These are phyloP conservation scores for Bolboschoenus planiculmis DNA, from an alignment of 176 grass and related monocot genomes.

Conservation along the genomic window DNA sequence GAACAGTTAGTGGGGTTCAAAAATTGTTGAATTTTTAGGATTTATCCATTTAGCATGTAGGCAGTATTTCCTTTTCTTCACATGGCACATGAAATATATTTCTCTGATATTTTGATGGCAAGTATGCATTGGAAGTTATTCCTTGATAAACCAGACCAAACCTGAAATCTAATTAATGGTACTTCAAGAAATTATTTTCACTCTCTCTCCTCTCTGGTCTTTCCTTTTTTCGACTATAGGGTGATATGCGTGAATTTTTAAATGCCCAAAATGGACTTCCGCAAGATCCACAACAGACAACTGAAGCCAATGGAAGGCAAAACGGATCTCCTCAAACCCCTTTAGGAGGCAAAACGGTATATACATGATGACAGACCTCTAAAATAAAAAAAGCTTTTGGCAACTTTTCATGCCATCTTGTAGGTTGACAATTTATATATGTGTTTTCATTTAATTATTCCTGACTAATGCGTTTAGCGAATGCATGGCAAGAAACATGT, in stretches of 20 bases:
- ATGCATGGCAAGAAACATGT: not conserved
- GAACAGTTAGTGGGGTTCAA: not conserved
- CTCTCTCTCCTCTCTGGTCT: not conserved
- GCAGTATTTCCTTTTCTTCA: not conserved
- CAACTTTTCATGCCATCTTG: not conserved
- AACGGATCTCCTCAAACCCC: slow-evolving; percentile 78
- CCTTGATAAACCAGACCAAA: not conserved
- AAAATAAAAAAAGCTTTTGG: not conserved
- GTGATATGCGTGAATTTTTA: slow-evolving; percentile 96
- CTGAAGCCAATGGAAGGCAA: slow-evolving; percentile 44
- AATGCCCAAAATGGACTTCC: slow-evolving; percentile 80
- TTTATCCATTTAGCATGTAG: not conserved
- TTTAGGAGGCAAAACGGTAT: slow-evolving; percentile 85
- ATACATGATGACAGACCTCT: not conserved
- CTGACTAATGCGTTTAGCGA: slow-evolving; percentile 5
- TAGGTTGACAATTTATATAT: not conserved
- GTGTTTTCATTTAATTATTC: not conserved
- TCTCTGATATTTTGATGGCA: not conserved
- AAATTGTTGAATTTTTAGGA: not conserved
- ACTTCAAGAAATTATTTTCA: not conserved
- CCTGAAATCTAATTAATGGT: not conserved
- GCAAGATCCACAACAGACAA: slow-evolving; percentile 39
- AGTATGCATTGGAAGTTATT: not conserved
- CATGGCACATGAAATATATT: not conserved
- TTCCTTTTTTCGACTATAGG: slow-evolving; percentile 28